Conservation (phyloP, 805 yeast species). For the Schwanniomyces yamadae region DNA sequence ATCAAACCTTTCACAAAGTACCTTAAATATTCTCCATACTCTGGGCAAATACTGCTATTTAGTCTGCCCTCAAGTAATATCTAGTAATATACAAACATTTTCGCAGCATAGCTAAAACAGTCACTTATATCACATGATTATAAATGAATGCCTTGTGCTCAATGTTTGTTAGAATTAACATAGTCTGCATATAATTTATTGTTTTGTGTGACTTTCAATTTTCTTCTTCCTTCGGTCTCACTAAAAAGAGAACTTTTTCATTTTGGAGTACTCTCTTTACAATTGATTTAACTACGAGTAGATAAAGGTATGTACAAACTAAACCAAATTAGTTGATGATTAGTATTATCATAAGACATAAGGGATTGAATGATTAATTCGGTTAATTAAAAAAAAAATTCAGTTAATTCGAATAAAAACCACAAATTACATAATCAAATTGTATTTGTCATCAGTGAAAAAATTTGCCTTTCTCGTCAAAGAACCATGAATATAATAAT, state of each 20-base stretch:
- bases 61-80: too few relatives aligned
- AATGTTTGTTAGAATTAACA: neutral
- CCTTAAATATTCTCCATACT: too few relatives aligned
- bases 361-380: too few relatives aligned
- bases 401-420: too few relatives aligned
- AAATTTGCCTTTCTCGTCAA: slow-evolving; percentile 2
- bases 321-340: too few relatives aligned
- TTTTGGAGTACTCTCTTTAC: slow-evolving; percentile 2
- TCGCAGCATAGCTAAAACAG: too few relatives aligned
- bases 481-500: slow-evolving; percentile 1
- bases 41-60: too few relatives aligned
- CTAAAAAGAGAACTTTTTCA: slow-evolving; percentile 5
- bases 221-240: neutral
- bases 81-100: too few relatives aligned
- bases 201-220: slow-evolving; percentile 2
- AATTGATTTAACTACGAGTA: slow-evolving; percentile 3
- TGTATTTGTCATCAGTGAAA: slow-evolving; percentile 3
- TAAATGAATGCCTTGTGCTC: neutral
- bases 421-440: slow-evolving; percentile 1
- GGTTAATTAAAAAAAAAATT: too few relatives aligned
- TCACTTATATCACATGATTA: slow-evolving; percentile 1
- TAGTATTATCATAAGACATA: too few relatives aligned
- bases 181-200: neutral
- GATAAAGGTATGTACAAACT: slow-evolving; percentile 2
- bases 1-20: too few relatives aligned